Conservation (phyloP, 164 flowering plant genomes). For the Cinnamomum micranthum region DNA sequence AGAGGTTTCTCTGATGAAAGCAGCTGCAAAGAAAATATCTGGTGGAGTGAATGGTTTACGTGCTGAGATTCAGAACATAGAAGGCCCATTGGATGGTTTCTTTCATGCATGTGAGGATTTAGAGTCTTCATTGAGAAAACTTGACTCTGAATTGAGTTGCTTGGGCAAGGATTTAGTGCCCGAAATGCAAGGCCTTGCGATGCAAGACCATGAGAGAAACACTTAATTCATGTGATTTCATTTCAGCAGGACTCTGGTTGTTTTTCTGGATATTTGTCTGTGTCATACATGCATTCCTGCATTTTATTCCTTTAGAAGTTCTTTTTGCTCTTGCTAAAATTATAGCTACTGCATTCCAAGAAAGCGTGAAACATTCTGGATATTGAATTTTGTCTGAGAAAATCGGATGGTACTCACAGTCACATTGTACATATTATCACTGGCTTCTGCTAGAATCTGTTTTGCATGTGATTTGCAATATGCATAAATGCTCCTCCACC, state of each 20-base stretch:
- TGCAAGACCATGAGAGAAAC: slow-evolving; percentile 8
- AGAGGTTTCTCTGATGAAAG: slow-evolving; percentile 49
- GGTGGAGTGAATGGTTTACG: slow-evolving; percentile 26
- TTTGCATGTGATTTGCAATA: too few relatives aligned
- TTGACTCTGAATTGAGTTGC: slow-evolving; percentile 37
- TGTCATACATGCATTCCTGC: too few relatives aligned
- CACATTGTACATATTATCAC: too few relatives aligned
- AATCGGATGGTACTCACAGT: too few relatives aligned
- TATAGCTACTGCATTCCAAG: too few relatives aligned
- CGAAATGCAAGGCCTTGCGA: slow-evolving; percentile 44
- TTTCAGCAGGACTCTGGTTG: neutral
- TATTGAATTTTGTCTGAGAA: too few relatives aligned
- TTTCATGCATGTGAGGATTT: slow-evolving; percentile 42
- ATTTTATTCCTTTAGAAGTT: too few relatives aligned
- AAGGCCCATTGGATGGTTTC: slow-evolving; percentile 42
- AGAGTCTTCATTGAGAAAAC: slow-evolving; percentile 34
- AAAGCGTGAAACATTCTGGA: too few relatives aligned
- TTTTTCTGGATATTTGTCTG: too few relatives aligned
- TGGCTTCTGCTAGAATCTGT: too few relatives aligned
- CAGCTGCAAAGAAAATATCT: slow-evolving; percentile 40
- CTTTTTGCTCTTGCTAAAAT: too few relatives aligned
- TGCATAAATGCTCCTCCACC: too few relatives aligned
- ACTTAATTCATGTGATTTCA: neutral
- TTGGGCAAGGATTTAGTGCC: slow-evolving; percentile 24
- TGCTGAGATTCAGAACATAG: slow-evolving; percentile 31